Percentiles rank a stretch among this genome's conserved stretches.
These are phyloP conservation scores for Albifimbria verrucaria DNA, from an alignment of 2,329 filamentous ascomycete species.

Conservation along the genomic window DNA sequence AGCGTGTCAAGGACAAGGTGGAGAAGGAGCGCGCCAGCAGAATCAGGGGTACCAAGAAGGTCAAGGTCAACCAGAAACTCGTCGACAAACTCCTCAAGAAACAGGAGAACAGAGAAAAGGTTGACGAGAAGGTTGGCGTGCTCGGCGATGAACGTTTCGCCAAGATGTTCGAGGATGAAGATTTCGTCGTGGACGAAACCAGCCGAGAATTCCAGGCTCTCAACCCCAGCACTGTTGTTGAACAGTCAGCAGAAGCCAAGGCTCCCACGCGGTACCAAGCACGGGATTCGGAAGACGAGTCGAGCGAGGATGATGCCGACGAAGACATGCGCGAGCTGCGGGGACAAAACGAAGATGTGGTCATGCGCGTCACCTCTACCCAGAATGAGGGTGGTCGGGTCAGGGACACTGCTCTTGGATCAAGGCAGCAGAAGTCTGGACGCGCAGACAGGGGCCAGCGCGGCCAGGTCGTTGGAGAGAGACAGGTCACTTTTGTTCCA, in stretches of 20 bases:
- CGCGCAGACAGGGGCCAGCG: conserved; percentile 41
- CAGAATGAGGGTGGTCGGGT: conserved; percentile 57
- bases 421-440: conserved; percentile 48
- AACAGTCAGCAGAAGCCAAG: conserved; percentile 30
- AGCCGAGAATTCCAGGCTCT: conserved; percentile 82
- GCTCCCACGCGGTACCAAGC: conserved; percentile 32
- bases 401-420: conserved; percentile 55
- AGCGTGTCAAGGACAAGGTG: conserved; percentile 90
- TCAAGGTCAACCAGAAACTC: conserved; percentile 88
- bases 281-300: conserved; percentile 41
- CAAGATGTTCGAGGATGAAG: conserved; percentile 86
- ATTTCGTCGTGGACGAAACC: conserved; percentile 87
- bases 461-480: conserved; percentile 57
- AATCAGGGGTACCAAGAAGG: conserved; percentile 92
- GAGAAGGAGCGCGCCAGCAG: conserved; percentile 94
- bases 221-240: conserved; percentile 76
- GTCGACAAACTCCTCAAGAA: conserved; percentile 71
- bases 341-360: conserved; percentile 36
- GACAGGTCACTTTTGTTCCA: conserved; percentile 71
- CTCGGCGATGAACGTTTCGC: conserved; percentile 85
- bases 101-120: conserved; percentile 56
- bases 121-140: conserved; percentile 61
- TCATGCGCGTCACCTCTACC: conserved; percentile 68
- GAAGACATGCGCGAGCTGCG: conserved; percentile 16
- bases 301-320: conserved; percentile 37